A percentile compares a stretch with the other conserved stretches of the same genome.
Conservation (phyloP, 1,139 yeast genomes). For the Scheffersomyces stambukii region DNA sequence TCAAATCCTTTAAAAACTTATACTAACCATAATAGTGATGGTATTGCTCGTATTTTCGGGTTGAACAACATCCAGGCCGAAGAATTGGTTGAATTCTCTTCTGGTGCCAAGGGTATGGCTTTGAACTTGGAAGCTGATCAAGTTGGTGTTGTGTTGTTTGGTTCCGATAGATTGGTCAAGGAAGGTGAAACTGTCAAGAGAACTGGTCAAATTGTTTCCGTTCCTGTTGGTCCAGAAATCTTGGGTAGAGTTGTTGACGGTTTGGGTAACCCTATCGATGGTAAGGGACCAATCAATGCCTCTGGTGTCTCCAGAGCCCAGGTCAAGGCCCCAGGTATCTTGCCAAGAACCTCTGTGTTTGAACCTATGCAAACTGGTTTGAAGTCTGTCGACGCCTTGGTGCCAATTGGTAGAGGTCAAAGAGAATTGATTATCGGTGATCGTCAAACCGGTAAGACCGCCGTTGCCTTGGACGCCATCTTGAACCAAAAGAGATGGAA, state of each 20-base stretch:
- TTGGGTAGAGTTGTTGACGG: conserved; percentile 99
- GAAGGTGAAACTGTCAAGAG: conserved; percentile 99
- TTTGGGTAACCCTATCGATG: conserved; percentile 98
- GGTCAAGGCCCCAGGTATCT: conserved; percentile 99
- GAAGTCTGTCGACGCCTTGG: conserved; percentile 98
- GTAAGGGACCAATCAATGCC: conserved; percentile 97
- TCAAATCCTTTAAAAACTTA: too few relatives aligned
- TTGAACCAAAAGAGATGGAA: conserved; percentile 99
- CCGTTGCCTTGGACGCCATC: conserved; percentile 97
- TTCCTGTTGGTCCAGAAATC: conserved; percentile 97
- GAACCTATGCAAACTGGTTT: conserved; percentile 99
- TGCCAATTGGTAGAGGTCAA: conserved; percentile 99
- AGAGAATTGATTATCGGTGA: conserved; percentile 99
- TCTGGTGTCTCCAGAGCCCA: conserved; percentile 90
- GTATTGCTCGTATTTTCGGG: conserved; percentile 99
- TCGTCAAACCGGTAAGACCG: conserved; percentile 99
- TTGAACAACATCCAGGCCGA: conserved; percentile 99
- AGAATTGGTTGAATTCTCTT: conserved; percentile 98
- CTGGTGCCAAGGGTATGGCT: conserved; percentile 99
- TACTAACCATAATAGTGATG: conserved; percentile 67
- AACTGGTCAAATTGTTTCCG: conserved; percentile 99
- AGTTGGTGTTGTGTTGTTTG: conserved; percentile 99
- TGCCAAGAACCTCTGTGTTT: conserved; percentile 97
- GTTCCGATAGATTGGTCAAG: conserved; percentile 97
- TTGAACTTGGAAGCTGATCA: conserved; percentile 99